Evolutionary conservation across 176 grass and related monocot species (phyloP).

Genomic region (Ampelocalamus luodianensis): DNA sequence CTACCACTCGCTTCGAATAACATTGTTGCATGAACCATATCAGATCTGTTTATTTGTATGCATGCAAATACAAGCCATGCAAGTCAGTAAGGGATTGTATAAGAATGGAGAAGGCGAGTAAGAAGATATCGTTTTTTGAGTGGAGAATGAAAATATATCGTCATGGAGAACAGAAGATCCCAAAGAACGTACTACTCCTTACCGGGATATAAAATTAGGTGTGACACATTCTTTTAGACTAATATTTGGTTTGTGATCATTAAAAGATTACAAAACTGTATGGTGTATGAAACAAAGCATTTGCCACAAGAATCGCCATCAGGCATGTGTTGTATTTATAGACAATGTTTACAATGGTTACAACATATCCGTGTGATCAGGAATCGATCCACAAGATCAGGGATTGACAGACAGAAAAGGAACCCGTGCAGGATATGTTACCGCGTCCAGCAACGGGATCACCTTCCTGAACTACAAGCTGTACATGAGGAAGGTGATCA

Average conservation of each 20-base stretch:
- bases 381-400: no score
- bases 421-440: no score
- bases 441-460: no score
- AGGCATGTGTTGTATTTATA: no score
- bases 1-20: background rate
- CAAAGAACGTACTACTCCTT: background rate
- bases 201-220: background rate
- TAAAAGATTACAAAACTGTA: background rate
- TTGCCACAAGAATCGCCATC: no score
- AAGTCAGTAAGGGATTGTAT: background rate
- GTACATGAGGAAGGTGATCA: no score
- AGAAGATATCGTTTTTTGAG: background rate
- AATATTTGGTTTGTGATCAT: background rate
- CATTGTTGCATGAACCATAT: constrained; percentile 13
- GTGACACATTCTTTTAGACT: background rate
- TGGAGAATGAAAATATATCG: background rate
- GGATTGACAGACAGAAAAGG: no score
- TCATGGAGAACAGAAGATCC: background rate
- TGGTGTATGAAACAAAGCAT: background rate
- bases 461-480: no score
- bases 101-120: background rate
- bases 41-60: background rate
- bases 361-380: no score
- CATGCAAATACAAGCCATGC: background rate
- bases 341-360: no score